A percentile compares a stretch with the other conserved stretches of the same genome.
These are phyloP conservation scores for Pistacia atlantica DNA, from an alignment of 345 rosid genomes.

Conservation along the genomic window DNA sequence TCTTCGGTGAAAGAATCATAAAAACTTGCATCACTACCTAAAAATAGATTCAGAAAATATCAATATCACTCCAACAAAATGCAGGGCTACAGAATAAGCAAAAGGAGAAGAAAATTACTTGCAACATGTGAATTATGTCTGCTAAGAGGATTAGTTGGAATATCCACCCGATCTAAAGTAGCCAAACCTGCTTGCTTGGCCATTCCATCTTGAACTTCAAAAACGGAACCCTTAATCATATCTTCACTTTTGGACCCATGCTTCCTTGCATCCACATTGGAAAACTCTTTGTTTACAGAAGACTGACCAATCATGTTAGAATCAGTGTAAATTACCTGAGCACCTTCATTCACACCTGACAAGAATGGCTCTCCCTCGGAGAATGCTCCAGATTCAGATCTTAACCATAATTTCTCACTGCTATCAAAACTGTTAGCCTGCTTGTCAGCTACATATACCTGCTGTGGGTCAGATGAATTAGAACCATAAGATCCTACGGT, in stretches of 20 bases:
- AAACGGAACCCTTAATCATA: conserved; percentile 31
- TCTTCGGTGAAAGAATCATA: conserved; percentile 44
- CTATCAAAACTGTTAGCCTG: conserved; percentile 29
- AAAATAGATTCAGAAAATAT: not conserved
- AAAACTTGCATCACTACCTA: conserved; percentile 39
- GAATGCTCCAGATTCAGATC: conserved; percentile 38
- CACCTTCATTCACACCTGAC: conserved; percentile 27
- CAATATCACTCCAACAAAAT: not conserved
- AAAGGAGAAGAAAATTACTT: conserved; percentile 23
- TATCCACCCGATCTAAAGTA: conserved; percentile 32
- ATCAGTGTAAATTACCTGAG: conserved; percentile 35
- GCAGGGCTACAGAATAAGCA: not conserved
- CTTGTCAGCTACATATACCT: conserved; percentile 32
- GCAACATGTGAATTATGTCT: conserved; percentile 45
- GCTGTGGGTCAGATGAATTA: conserved; percentile 37
- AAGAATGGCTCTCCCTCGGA: conserved; percentile 32
- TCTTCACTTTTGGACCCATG: conserved; percentile 28
- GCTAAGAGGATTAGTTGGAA: conserved; percentile 30
- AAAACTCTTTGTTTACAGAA: conserved; percentile 29
- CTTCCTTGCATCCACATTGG: conserved; percentile 39
- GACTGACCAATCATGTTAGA: conserved; percentile 31
- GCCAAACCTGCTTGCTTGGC: conserved; percentile 35
- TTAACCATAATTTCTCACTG: conserved; percentile 34
- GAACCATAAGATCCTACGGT: conserved; percentile 49
- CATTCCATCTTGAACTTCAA: conserved; percentile 44